Evolutionary conservation across 768 basidiomycete species (phyloP).

Genomic region (Trametes cubensis): DNA sequence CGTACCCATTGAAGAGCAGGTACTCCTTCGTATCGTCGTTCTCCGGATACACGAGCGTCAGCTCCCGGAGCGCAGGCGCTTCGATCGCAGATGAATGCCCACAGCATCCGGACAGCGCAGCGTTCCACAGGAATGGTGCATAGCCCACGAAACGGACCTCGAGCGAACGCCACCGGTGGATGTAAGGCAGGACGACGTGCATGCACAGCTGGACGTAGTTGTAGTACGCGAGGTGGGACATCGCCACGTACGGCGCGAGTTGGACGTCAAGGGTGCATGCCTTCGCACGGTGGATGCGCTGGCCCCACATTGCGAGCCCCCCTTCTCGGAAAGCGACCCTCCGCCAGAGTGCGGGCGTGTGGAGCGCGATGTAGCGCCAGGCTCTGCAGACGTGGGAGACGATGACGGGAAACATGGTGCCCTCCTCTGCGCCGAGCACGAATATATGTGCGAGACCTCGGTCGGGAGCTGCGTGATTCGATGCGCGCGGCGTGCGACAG

Average conservation of each 20-base stretch:
- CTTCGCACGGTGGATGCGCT: slow-evolving; percentile 61
- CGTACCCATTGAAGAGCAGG: slow-evolving; percentile 59
- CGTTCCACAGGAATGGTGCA: slow-evolving; percentile 69
- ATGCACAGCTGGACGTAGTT: slow-evolving; percentile 58
- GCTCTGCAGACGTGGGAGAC: slow-evolving; percentile 70
- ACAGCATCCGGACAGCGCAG: slow-evolving; percentile 60
- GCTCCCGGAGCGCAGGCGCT: slow-evolving; percentile 52
- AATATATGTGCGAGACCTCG: slow-evolving; percentile 70
- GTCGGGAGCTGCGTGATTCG: slow-evolving; percentile 60
- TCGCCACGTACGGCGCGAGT: slow-evolving; percentile 34
- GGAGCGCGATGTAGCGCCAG: slow-evolving; percentile 65
- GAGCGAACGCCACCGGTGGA: slow-evolving; percentile 64
- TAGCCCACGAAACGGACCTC: slow-evolving; percentile 57
- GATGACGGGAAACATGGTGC: slow-evolving; percentile 57
- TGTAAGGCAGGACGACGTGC: slow-evolving; percentile 52
- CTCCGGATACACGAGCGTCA: slow-evolving; percentile 58
- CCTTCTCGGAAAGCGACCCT: slow-evolving; percentile 51
- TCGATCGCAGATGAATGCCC: slow-evolving; percentile 37
- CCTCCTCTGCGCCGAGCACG: slow-evolving; percentile 57
- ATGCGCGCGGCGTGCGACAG: slow-evolving; percentile 36
- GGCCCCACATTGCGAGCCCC: slow-evolving; percentile 59
- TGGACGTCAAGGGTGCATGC: slow-evolving; percentile 64
- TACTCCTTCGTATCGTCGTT: slow-evolving; percentile 77
- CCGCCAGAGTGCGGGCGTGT: slow-evolving; percentile 67
- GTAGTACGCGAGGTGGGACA: slow-evolving; percentile 20